A percentile compares a stretch with the other conserved stretches of the same genome.
phyloP scores from a whole-genome alignment of 2,329 filamentous ascomycete genomes.

The Monilinia laxa region DNA sequence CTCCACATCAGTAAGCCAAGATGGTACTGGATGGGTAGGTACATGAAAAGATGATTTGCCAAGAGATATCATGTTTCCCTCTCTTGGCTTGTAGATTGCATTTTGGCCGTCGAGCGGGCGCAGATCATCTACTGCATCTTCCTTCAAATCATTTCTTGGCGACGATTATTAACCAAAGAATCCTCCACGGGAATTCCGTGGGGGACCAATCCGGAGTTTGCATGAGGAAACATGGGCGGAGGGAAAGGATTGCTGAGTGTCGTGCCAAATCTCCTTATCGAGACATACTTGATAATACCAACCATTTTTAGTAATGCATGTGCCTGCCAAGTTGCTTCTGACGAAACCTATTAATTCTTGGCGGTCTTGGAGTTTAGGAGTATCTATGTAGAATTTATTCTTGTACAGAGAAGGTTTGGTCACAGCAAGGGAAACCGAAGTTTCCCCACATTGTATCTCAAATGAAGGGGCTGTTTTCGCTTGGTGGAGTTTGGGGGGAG shows the following conservation, averaged over 20 bases:
- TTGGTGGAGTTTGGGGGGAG: neutral
- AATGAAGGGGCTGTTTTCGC: constrained; percentile 6
- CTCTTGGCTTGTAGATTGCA: neutral
- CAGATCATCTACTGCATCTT: neutral
- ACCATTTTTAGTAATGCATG: neutral
- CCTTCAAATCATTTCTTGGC: neutral
- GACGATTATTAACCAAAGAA: constrained; percentile 12
- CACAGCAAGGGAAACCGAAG: too few relatives aligned
- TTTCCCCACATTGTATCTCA: neutral
- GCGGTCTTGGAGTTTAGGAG: neutral
- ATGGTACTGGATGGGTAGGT: constrained; percentile 13
- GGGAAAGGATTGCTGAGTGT: constrained; percentile 1
- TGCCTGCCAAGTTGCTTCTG: constrained; percentile 4
- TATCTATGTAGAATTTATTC: neutral
- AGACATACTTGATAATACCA: neutral
- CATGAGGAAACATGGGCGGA: constrained; percentile 6
- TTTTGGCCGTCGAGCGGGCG: neutral
- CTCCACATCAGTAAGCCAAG: constrained; percentile 20
- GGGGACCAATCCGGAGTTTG: constrained; percentile 15
- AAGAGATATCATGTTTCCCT: constrained; percentile 13
- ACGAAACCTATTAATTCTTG: neutral
- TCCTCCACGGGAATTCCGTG: constrained; percentile 3
- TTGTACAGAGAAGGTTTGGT: neutral
- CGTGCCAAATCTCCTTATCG: constrained; percentile 4
- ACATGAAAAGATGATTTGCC: constrained; percentile 11